Evolutionary conservation across 2,329 filamentous ascomycete species (phyloP), one percentile per base, ranked within the genome.

Genomic region (Fusarium pseudonygamai): DNA sequence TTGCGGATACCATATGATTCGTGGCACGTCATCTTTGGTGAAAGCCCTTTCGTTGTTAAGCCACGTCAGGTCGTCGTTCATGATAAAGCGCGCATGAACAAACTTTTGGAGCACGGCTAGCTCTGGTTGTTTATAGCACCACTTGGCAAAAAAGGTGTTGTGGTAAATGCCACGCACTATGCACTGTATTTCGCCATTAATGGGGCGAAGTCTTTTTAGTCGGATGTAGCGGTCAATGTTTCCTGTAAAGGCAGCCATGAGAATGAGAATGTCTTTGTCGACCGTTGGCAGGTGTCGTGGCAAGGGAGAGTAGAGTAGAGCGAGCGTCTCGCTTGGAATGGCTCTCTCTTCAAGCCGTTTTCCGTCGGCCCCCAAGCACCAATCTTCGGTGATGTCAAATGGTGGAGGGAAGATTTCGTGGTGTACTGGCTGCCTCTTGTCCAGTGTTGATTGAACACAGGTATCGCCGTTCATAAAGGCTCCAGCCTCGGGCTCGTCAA

Each of bases 221-320:
- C 83, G 79, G 0, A 61, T 28, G 45, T 84, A 85, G 7, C 83
- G 80, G 49, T 85, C 83, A 11, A 85, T 67, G 26, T 85, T 78
- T 5, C 83, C 83, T 2, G 77, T 64, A 28, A 80, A 84, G 0
- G 82, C 83, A 0, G 83, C 82, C 58, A 81, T 77, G 9, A 77
- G 68, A 18, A 84, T 82, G 2, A 85, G 75, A 1, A 82, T 39
- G 47, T 83, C 79, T 55, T 85, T 85, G 39, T 83, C 76, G 7
- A 80, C 65, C 0, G 73, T 56, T 3, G 83, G 83, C 2, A 85
- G 74, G 55, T 85, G 79, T 3, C 36, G n/a, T 1, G 82, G 84
- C 1, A 85, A 73, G 5, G 82, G 81, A 6, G 45, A 46, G 13
- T 49, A 64, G 26, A 74, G 50, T 2, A 73, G 32, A 3, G 28